A percentile compares a stretch with the other conserved stretches of the same genome.
These are phyloP conservation scores for Melocanna baccifera DNA, from an alignment of 176 grass and related monocot genomes.

Conservation along the genomic window DNA sequence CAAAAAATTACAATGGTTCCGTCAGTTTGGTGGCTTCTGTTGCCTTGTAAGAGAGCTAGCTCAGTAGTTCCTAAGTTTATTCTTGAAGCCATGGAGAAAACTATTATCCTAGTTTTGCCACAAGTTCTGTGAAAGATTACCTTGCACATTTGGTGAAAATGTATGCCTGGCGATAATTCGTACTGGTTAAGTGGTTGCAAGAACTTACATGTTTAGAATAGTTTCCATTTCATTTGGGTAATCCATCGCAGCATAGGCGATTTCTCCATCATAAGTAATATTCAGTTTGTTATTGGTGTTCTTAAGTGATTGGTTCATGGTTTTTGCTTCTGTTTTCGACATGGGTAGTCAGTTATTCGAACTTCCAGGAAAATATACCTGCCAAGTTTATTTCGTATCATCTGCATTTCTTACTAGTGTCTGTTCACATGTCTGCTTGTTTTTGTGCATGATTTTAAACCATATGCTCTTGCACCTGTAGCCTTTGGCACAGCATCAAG, in stretches of 20 bases:
- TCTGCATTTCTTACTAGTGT: neutral
- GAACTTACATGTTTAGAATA: neutral
- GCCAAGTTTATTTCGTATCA: neutral
- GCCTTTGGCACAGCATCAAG: neutral
- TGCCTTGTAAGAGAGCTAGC: neutral
- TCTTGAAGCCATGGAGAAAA: neutral
- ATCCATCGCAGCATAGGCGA: neutral
- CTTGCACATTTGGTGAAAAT: neutral
- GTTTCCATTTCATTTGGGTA: neutral
- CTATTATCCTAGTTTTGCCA: neutral
- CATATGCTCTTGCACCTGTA: neutral
- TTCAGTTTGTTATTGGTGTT: neutral
- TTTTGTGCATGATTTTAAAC: neutral
- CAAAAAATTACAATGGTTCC: neutral
- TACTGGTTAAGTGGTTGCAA: neutral
- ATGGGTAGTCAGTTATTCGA: neutral
- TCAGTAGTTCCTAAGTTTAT: neutral
- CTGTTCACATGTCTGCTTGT: neutral
- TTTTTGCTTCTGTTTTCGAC: conserved; percentile 6
- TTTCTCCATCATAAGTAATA: neutral
- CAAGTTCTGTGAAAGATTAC: neutral
- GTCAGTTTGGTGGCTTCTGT: neutral
- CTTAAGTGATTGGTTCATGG: neutral
- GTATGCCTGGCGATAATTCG: neutral
- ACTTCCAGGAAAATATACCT: neutral